These are phyloP conservation scores for Schwanniomyces pseudopolymorphus DNA, from an alignment of 805 yeast genomes.

Conservation along the genomic window DNA sequence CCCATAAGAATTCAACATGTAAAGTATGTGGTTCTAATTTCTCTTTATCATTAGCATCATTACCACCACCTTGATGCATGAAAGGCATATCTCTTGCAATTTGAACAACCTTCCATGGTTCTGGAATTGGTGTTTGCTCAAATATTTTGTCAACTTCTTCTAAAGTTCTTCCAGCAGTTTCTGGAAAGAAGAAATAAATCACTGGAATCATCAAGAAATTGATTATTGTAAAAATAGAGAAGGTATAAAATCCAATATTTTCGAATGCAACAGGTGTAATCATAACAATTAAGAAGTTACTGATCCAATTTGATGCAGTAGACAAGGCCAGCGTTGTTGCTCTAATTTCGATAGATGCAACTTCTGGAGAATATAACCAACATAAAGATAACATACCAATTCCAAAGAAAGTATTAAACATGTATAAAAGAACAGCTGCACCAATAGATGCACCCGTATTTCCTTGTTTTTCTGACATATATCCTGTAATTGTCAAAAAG, in stretches of 20 bases:
- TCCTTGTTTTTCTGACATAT: slow-evolving; percentile 24
- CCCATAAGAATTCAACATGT: too few relatives aligned
- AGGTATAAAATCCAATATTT: slow-evolving; percentile 59
- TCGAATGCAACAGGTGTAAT: slow-evolving; percentile 56
- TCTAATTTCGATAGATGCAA: slow-evolving; percentile 55
- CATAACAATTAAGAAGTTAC: slow-evolving; percentile 59
- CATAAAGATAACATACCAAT: slow-evolving; percentile 54
- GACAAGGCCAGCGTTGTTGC: slow-evolving; percentile 51
- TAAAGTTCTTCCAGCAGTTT: slow-evolving; percentile 72
- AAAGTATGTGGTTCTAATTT: too few relatives aligned
- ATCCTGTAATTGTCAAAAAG: slow-evolving; percentile 49
- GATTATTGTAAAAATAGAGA: slow-evolving; percentile 65
- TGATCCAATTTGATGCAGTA: slow-evolving; percentile 58
- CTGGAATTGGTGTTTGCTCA: slow-evolving; percentile 20
- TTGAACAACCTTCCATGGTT: slow-evolving; percentile 31
- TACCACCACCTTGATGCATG: not conserved
- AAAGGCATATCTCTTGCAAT: slow-evolving; percentile 25
- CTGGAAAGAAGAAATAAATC: slow-evolving; percentile 64
- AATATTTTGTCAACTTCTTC: slow-evolving; percentile 64
- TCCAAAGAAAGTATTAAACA: slow-evolving; percentile 52
- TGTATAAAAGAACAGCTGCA: slow-evolving; percentile 64
- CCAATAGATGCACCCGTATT: slow-evolving; percentile 46
- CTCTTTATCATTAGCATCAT: too few relatives aligned
- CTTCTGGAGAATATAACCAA: slow-evolving; percentile 63
- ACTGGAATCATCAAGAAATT: slow-evolving; percentile 60